These are phyloP conservation scores for Paecilomyces fulvus DNA, from an alignment of 2,329 filamentous ascomycete species.

Conservation along the genomic window DNA sequence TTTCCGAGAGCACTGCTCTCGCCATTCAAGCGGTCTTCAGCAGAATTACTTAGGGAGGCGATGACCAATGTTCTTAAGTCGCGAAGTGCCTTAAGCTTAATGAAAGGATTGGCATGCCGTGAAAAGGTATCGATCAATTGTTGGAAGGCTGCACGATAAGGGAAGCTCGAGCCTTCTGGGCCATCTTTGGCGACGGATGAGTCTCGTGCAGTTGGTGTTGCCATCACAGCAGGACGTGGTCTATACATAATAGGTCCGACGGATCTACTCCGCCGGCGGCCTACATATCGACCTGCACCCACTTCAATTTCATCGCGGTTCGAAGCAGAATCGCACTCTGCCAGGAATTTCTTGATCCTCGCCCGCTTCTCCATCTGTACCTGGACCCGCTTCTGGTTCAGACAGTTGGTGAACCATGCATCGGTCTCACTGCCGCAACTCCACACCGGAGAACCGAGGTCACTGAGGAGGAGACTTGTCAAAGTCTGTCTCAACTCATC, in stretches of 20 bases:
- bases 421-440: constrained; percentile 90
- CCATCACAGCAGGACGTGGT: neutral
- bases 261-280: constrained; percentile 26
- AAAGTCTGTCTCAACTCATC: constrained; percentile 68
- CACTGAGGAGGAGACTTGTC: constrained; percentile 77
- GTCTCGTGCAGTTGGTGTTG: neutral
- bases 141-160: constrained; percentile 71
- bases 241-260: constrained; percentile 14
- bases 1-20: constrained; percentile 2
- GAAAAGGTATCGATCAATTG: constrained; percentile 78
- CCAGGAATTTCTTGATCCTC: constrained; percentile 30
- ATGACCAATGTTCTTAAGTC: constrained; percentile 77
- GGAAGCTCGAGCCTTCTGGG: constrained; percentile 47
- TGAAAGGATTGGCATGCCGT: constrained; percentile 77
- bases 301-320: constrained; percentile 15
- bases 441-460: constrained; percentile 79
- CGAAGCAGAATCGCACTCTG: constrained; percentile 25
- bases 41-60: constrained; percentile 58
- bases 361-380: constrained; percentile 32
- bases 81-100: constrained; percentile 73
- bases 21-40: constrained; percentile 23
- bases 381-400: constrained; percentile 42
- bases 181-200: constrained; percentile 24
- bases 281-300: constrained; percentile 4
- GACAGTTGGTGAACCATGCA: constrained; percentile 59